Conservation (phyloP, 495 filamentous ascomycete genomes). For the Podospora pseudopauciseta region DNA sequence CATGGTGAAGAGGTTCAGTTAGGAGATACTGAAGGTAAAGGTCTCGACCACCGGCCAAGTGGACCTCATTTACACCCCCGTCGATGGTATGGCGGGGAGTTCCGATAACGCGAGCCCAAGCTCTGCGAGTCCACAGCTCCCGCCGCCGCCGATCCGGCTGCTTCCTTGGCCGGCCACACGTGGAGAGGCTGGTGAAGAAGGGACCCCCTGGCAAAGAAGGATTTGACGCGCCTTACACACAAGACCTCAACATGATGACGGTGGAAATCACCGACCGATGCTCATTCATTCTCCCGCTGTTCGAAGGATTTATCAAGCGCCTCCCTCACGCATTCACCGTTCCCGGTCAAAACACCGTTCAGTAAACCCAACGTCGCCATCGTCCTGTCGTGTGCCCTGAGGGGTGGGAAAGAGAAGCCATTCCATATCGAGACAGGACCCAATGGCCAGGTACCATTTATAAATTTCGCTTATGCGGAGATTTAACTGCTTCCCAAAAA, state of each 20-base stretch:
- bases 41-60: not conserved
- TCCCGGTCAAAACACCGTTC: not conserved
- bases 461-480: conserved; percentile 3
- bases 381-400: not conserved
- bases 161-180: conserved; percentile 16
- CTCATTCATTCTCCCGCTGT: not conserved
- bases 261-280: not conserved
- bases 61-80: conserved; percentile 1
- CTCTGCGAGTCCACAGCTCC: conserved; percentile 7
- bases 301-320: not conserved
- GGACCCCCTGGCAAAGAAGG: not conserved
- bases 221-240: not conserved
- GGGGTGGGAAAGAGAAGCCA: not conserved
- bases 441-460: conserved; percentile 1
- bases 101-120: not conserved
- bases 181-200: conserved; percentile 11
- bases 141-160: conserved; percentile 25
- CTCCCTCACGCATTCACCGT: not conserved
- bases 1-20: not conserved
- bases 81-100: not conserved
- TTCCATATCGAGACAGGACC: not conserved
- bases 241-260: not conserved
- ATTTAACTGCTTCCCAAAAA: not conserved
- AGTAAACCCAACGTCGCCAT: not conserved
- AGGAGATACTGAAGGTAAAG: not conserved